Conservation (phyloP, 2,329 filamentous ascomycete genomes). For the Ascomycota sp. region DNA sequence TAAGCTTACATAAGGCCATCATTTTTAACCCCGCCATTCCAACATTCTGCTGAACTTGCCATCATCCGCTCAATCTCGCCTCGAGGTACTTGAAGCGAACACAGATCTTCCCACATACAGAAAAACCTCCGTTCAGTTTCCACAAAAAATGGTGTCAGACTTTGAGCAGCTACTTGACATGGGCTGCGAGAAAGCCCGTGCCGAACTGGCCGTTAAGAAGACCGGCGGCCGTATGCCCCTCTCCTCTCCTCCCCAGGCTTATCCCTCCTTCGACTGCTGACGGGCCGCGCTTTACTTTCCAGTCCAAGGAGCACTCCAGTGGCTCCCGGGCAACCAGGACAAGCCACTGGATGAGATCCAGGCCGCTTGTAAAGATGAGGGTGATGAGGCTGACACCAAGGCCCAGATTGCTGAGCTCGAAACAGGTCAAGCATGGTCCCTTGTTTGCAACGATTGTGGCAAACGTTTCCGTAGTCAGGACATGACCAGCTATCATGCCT, state of each 20-base stretch:
- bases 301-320: conserved; percentile 84
- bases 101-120: no score
- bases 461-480: conserved; percentile 72
- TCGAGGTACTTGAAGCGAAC: no score
- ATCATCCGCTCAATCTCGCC: no score
- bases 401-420: conserved; percentile 45
- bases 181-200: conserved; percentile 68
- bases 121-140: no score
- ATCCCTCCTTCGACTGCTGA: conserved; percentile 1
- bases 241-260: neutral
- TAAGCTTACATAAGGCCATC: no score
- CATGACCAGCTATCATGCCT: conserved; percentile 76
- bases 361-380: conserved; percentile 20
- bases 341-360: conserved; percentile 69
- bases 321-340: conserved; percentile 84
- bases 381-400: conserved; percentile 27
- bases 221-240: conserved; percentile 42
- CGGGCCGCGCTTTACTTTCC: neutral
- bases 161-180: conserved; percentile 43
- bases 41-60: no score
- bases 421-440: conserved; percentile 50
- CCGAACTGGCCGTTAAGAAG: conserved; percentile 68
- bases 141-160: conserved; percentile 40
- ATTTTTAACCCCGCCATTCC: no score
- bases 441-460: conserved; percentile 86